phyloP scores from a whole-genome alignment of 768 basidiomycete genomes.

The Amanita rimosa region DNA sequence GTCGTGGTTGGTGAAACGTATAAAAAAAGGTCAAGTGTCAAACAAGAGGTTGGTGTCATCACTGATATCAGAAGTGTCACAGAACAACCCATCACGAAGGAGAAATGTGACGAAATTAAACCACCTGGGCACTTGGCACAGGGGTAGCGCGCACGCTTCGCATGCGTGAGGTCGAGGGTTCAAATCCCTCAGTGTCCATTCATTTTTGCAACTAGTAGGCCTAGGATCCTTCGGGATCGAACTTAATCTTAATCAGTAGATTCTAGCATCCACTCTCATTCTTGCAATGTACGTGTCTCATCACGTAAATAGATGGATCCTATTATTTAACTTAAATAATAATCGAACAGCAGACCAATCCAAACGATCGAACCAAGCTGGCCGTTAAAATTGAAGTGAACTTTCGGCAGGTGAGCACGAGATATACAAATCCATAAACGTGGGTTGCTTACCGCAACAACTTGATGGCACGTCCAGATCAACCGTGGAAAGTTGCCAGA shows the following conservation, averaged over 20 bases:
- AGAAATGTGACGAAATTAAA: too few species aligned
- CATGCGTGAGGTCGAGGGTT: slow-evolving; percentile 28
- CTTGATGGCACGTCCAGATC: slow-evolving; percentile 31
- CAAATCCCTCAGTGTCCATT: slow-evolving; percentile 25
- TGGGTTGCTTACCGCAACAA: slow-evolving; percentile 29
- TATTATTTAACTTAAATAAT: neutral
- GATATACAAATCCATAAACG: neutral
- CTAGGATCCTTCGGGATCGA: too few species aligned
- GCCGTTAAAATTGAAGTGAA: slow-evolving; percentile 36
- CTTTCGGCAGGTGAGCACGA: slow-evolving; percentile 12
- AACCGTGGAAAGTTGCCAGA: slow-evolving; percentile 36
- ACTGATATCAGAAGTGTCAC: too few species aligned
- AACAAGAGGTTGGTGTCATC: too few species aligned
- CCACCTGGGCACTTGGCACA: slow-evolving; percentile 27
- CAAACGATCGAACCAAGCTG: slow-evolving; percentile 37
- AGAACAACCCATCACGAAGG: too few species aligned
- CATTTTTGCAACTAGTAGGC: too few species aligned
- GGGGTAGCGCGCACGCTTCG: slow-evolving; percentile 29
- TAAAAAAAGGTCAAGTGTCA: too few species aligned
- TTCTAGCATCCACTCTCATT: too few species aligned
- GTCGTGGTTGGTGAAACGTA: too few species aligned
- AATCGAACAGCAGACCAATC: slow-evolving; percentile 30
- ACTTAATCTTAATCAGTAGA: too few species aligned
- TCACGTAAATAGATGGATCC: neutral
- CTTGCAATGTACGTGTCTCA: neutral